phyloP scores from a whole-genome alignment of 305 asterid genomes.

The Nicotiana rustica region DNA sequence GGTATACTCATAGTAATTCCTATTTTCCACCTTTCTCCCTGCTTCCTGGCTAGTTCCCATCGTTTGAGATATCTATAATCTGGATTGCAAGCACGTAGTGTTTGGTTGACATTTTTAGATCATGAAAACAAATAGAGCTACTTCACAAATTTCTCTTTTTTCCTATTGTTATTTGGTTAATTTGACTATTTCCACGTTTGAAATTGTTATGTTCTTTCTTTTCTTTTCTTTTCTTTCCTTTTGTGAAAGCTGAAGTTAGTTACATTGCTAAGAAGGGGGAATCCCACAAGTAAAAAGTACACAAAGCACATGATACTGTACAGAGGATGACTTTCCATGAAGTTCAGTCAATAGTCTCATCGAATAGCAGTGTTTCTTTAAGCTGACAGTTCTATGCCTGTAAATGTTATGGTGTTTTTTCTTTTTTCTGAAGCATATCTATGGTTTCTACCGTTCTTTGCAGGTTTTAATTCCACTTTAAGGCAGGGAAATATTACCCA shows the following conservation, averaged over 20 bases:
- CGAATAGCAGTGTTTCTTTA: not conserved
- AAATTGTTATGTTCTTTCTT: not conserved
- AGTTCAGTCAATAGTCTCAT: conserved; percentile 8
- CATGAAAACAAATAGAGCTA: conserved; percentile 14
- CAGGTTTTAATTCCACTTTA: conserved; percentile 97
- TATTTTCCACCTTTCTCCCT: not conserved
- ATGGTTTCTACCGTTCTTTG: conserved; percentile 32
- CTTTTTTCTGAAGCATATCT: conserved; percentile 20
- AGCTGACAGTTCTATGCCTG: conserved; percentile 12
- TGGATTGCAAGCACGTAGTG: not conserved
- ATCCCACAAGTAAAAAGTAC: not conserved
- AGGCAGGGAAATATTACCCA: conserved; percentile 99
- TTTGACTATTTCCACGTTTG: not conserved
- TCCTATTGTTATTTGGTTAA: not conserved
- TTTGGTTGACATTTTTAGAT: not conserved
- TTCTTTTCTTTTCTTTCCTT: not conserved
- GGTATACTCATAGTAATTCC: not conserved
- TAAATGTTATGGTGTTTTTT: conserved; percentile 1
- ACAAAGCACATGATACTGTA: not conserved
- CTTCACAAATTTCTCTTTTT: conserved; percentile 2
- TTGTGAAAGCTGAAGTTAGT: not conserved
- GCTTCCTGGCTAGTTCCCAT: not conserved
- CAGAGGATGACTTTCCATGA: conserved; percentile 14
- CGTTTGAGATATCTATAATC: not conserved
- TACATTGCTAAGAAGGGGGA: conserved; percentile 2